Evolutionary conservation across 768 basidiomycete species (phyloP).

Genomic region (Boletellus ananas): DNA sequence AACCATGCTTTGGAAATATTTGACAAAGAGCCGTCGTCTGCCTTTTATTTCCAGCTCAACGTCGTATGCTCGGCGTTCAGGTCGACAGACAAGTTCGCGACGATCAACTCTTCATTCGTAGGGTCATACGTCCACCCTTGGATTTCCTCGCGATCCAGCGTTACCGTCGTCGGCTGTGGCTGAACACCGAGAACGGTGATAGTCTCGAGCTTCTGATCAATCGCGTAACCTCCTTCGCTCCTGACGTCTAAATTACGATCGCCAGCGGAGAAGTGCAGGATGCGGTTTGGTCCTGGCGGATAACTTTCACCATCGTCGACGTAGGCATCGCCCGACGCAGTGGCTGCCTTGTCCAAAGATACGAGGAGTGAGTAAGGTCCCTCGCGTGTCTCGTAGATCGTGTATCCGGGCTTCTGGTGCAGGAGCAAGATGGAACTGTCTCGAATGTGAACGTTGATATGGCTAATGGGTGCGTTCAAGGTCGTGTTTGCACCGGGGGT

Average conservation of each 20-base stretch:
- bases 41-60: slow-evolving; percentile 33
- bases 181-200: slow-evolving; percentile 58
- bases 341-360: slow-evolving; percentile 44
- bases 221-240: slow-evolving; percentile 25
- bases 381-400: slow-evolving; percentile 59
- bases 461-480: slow-evolving; percentile 63
- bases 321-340: slow-evolving; percentile 58
- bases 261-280: not conserved
- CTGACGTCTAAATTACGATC: slow-evolving; percentile 33
- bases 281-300: not conserved
- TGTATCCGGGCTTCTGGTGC: slow-evolving; percentile 62
- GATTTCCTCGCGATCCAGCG: slow-evolving; percentile 34
- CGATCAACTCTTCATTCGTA: slow-evolving; percentile 39
- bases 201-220: slow-evolving; percentile 45
- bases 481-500: slow-evolving; percentile 41
- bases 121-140: slow-evolving; percentile 39
- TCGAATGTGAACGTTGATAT: slow-evolving; percentile 77
- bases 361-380: slow-evolving; percentile 63
- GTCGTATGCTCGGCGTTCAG: slow-evolving; percentile 37
- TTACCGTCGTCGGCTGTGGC: slow-evolving; percentile 39
- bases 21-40: not conserved
- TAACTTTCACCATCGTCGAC: slow-evolving; percentile 58
- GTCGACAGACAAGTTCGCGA: slow-evolving; percentile 36
- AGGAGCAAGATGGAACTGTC: slow-evolving; percentile 63
- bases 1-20: not conserved